A percentile compares a stretch with the other conserved stretches of the same genome.
Conservation (phyloP, 2,329 filamentous ascomycete species). For the Epichloe elymi region DNA sequence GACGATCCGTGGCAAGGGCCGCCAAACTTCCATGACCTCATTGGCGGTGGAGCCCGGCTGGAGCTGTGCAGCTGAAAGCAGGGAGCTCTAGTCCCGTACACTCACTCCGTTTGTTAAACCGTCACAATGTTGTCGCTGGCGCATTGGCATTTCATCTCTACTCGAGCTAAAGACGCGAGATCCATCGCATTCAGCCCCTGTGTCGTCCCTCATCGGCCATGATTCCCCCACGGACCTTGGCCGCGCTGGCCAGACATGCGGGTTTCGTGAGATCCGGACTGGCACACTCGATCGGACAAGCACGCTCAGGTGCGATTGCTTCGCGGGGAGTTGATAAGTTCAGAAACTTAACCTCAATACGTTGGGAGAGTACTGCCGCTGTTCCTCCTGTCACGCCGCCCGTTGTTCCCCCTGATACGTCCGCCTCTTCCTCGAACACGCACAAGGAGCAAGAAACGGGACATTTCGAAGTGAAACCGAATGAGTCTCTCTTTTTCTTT, state of each 20-base stretch:
- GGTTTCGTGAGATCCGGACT: neutral
- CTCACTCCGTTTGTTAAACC: neutral
- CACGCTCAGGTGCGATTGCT: neutral
- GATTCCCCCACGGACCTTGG: slow-evolving; percentile 17
- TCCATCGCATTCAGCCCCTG: neutral
- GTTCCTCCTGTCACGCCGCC: slow-evolving; percentile 1
- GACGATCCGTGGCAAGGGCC: neutral
- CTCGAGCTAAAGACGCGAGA: neutral
- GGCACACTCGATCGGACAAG: neutral
- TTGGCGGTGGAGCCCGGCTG: neutral
- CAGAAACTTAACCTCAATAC: neutral
- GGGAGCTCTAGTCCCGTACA: neutral
- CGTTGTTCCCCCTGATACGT: slow-evolving; percentile 1
- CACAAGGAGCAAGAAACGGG: slow-evolving; percentile 54
- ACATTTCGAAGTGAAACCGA: slow-evolving; percentile 62
- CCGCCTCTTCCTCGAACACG: slow-evolving; percentile 11
- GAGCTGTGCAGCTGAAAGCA: neutral
- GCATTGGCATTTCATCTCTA: neutral
- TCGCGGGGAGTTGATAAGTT: neutral
- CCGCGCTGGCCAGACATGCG: slow-evolving; percentile 9
- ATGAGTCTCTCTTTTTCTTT: slow-evolving; percentile 80
- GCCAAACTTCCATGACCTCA: slow-evolving; percentile 9
- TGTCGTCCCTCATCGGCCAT: slow-evolving; percentile 9
- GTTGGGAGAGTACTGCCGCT: slow-evolving; percentile 14
- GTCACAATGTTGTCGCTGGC: neutral